Base-by-base conservation (phyloP, 2,329 filamentous ascomycete species). In the Penicillium sclerotigenum region DNA sequence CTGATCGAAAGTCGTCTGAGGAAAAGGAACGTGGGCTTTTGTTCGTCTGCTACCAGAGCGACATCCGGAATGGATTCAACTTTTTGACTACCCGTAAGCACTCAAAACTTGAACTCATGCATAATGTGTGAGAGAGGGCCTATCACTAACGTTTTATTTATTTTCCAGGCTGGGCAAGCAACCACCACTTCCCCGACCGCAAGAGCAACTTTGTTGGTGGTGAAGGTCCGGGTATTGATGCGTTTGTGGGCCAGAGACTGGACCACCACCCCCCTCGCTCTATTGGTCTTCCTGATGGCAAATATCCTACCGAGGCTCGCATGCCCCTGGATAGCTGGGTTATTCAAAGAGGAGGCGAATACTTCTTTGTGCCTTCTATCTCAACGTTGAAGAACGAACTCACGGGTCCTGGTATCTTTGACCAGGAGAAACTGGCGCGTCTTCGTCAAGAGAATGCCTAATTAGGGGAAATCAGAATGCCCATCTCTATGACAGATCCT, bases 361-460 rank as follows among this genome's bases (percentile, higher is more conserved):
- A 79, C 52, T 78, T 79, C 68, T 79, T 79, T 61, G 70, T 74
- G 24, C 77, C 77, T 7, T 77, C 74, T 2, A 71, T 79, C 40
- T 51, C 65, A 20, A 64, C 68, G 1, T 28, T 60, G 38, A 20
- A 48, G 22, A 49, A 43, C 2, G 46, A 54, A 22, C 52, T 54
- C 16, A 48, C 52, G 1, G 52, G 50, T 13, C 42, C 50, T 18
- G 14, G 41, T 9, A 52, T 52, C 42, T 52, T 52, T 37, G 50
- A 52, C 18, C 41, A 47, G 16, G 34, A 47, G 10, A n/a, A 20
- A 29, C 7, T 52, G 14, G n/a, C 13, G 11, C 16, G 24, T 11
- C 42, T 52, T 18, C 50, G 50, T 47, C 42, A 52, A 8, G 50
- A 52, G 1, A 10, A 31, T 5, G 50, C n/a, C 10, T 43, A 45